These are phyloP conservation scores for Botrytis aclada DNA, from an alignment of 2,329 filamentous ascomycete genomes.

Conservation along the genomic window DNA sequence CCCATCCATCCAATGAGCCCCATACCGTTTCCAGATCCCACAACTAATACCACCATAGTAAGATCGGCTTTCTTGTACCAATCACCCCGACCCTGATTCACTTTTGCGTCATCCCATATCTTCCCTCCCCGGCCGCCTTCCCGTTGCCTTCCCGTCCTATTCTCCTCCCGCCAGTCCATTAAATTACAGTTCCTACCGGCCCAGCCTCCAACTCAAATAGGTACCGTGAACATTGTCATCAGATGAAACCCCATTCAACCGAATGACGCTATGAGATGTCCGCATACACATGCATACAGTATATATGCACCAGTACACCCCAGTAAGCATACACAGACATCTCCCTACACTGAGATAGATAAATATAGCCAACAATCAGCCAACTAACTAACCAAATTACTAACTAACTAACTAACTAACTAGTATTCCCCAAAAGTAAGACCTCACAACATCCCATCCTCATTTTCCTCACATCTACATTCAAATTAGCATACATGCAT, in stretches of 20 bases:
- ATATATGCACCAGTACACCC: background rate
- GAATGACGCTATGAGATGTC: background rate
- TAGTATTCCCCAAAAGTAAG: background rate
- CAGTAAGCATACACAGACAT: background rate
- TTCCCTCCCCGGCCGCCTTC: background rate
- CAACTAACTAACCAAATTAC: no score
- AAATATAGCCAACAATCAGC: background rate
- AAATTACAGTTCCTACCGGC: background rate
- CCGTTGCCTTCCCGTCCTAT: background rate
- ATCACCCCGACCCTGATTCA: background rate
- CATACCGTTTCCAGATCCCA: background rate
- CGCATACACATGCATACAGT: background rate
- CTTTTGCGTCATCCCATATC: background rate
- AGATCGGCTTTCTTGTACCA: background rate
- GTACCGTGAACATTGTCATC: background rate
- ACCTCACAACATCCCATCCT: background rate
- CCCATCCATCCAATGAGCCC: background rate
- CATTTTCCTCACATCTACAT: background rate
- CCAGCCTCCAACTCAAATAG: background rate
- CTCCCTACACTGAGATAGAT: background rate
- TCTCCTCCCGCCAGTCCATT: background rate
- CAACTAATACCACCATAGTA: background rate
- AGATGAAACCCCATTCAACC: accelerated
- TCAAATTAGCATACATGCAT: background rate
- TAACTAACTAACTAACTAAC: background rate